A percentile compares a stretch with the other conserved stretches of the same genome.
Evolutionary conservation across 805 yeast genomes (phyloP).

Genomic region (Clavispora phyllophila): DNA sequence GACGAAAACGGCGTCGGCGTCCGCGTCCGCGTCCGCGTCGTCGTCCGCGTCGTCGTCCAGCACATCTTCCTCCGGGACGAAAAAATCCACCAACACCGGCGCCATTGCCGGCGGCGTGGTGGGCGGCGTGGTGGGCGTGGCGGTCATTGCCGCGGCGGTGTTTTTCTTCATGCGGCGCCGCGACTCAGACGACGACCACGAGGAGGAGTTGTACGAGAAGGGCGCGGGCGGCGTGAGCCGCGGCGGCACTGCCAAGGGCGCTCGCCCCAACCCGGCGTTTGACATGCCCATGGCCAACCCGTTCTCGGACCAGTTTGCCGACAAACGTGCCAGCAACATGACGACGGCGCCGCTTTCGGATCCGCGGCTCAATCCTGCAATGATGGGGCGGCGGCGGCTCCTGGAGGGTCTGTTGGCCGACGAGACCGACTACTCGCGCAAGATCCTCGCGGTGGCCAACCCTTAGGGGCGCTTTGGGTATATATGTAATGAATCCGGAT

Average conservation of each 20-base stretch:
- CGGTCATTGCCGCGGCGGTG: conserved; percentile 18
- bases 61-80: conserved; percentile 1
- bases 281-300: conserved; percentile 50
- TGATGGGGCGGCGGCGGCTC: conserved; percentile 78
- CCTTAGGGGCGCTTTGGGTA: conserved; percentile 37
- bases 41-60: not conserved
- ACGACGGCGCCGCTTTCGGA: conserved; percentile 30
- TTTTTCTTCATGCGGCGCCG: conserved; percentile 33
- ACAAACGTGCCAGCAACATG: conserved; percentile 11
- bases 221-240: conserved; percentile 28
- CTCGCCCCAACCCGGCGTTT: conserved; percentile 26
- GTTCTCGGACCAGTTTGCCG: conserved; percentile 47
- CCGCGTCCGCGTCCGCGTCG: conserved; percentile 6
- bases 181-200: conserved; percentile 47
- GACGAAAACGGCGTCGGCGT: conserved; percentile 11
- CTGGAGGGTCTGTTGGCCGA: conserved; percentile 86
- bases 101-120: conserved; percentile 45
- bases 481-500: conserved; percentile 1
- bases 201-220: conserved; percentile 34
- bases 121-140: conserved; percentile 35
- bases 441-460: conserved; percentile 80
- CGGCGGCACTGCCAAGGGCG: conserved; percentile 21
- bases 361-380: conserved; percentile 66
- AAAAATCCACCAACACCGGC: conserved; percentile 29
- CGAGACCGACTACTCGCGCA: conserved; percentile 75